phyloP scores from a whole-genome alignment of 2,329 filamentous ascomycete species.

The Arthrobotrys iridis region DNA sequence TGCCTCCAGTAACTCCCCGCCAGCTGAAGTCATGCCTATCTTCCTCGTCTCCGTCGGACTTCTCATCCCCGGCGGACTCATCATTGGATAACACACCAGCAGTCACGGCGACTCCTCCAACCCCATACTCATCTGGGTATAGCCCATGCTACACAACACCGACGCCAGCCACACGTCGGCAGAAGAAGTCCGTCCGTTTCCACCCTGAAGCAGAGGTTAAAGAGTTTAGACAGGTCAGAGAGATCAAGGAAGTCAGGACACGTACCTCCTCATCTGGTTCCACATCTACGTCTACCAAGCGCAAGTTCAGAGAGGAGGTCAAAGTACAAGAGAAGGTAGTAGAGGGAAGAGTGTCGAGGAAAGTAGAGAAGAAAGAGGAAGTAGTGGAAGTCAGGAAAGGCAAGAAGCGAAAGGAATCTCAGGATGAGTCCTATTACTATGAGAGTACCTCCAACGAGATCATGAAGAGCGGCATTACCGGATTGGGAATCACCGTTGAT shows the following conservation, averaged over 20 bases:
- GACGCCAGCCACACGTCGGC: conserved; percentile 23
- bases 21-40: conserved; percentile 53
- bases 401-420: conserved; percentile 51
- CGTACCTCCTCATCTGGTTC: conserved; percentile 32
- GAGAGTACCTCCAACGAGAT: conserved; percentile 28
- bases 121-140: conserved; percentile 45
- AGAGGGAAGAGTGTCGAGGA: conserved; percentile 27
- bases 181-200: conserved; percentile 53
- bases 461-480: conserved; percentile 39
- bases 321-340: conserved; percentile 21
- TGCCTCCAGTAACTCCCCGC: conserved; percentile 52
- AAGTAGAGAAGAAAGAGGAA: conserved; percentile 32
- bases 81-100: conserved; percentile 37
- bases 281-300: conserved; percentile 20
- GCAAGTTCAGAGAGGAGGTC: conserved; percentile 29
- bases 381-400: conserved; percentile 46
- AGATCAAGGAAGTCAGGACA: conserved; percentile 30
- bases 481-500: conserved; percentile 49
- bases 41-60: conserved; percentile 50
- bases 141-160: conserved; percentile 52
- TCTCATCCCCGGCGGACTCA: conserved; percentile 50
- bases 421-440: conserved; percentile 50
- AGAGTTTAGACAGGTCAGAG: conserved; percentile 49
- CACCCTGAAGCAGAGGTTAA: conserved; percentile 43
- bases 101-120: conserved; percentile 45